phyloP scores from a whole-genome alignment of 331 rosid genomes.

The Quercus lobata region DNA sequence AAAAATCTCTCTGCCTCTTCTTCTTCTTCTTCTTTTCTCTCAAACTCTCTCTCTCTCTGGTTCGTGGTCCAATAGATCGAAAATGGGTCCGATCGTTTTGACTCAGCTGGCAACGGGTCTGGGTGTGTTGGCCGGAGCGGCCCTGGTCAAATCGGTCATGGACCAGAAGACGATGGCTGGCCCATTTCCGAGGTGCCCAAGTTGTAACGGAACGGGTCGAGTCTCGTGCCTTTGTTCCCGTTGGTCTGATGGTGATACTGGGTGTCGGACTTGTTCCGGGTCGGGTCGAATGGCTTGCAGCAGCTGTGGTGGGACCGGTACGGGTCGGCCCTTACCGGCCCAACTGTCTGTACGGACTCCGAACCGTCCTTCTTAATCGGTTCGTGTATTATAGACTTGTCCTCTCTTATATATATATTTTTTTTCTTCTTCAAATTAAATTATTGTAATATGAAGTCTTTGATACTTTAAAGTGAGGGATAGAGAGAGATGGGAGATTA shows the following conservation, averaged over 20 bases:
- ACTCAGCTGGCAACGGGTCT: conserved; percentile 84
- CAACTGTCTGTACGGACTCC: conserved; percentile 50
- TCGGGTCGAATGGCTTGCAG: conserved; percentile 74
- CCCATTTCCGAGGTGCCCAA: conserved; percentile 61
- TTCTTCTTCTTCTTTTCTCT: background rate
- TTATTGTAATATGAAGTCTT: conserved; percentile 39
- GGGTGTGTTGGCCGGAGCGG: conserved; percentile 85
- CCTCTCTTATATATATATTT: background rate
- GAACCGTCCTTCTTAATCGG: conserved; percentile 40
- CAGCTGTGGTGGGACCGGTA: conserved; percentile 90
- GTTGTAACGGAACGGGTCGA: conserved; percentile 88
- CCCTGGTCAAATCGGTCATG: conserved; percentile 64
- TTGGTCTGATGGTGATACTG: conserved; percentile 84
- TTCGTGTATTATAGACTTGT: background rate
- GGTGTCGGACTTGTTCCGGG: conserved; percentile 80
- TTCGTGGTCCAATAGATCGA: background rate
- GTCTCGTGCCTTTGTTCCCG: conserved; percentile 78
- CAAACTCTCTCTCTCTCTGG: background rate
- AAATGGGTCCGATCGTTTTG: conserved; percentile 64
- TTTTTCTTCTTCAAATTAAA: background rate
- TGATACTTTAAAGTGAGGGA: conserved; percentile 29
- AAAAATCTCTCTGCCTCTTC: background rate
- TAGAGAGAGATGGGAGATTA: conserved; percentile 14
- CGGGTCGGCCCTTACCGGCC: conserved; percentile 81
- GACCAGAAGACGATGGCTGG: conserved; percentile 95